Conservation (phyloP, 2,329 filamentous ascomycete genomes). For the Cordyceps cicadae region DNA sequence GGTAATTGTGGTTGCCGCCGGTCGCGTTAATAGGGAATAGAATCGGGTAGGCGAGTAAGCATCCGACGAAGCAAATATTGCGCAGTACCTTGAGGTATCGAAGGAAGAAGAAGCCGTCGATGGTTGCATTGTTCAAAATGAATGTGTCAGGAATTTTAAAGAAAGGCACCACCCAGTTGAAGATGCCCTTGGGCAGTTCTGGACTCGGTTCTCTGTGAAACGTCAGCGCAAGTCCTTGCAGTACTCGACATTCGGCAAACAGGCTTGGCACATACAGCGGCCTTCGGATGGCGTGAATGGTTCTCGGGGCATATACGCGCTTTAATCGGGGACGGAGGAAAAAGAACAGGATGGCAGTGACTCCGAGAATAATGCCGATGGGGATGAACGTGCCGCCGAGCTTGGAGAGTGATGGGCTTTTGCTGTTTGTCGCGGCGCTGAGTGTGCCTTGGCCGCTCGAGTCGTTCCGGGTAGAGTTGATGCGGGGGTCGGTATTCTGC, state of each 20-base stretch:
- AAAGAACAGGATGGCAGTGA: slow-evolving; percentile 44
- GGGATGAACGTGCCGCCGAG: slow-evolving; percentile 46
- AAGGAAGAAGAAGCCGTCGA: slow-evolving; percentile 86
- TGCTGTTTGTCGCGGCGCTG: slow-evolving; percentile 24
- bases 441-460: slow-evolving; percentile 26
- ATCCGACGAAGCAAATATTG: slow-evolving; percentile 76
- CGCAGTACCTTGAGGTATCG: slow-evolving; percentile 64
- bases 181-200: slow-evolving; percentile 48
- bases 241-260: not conserved
- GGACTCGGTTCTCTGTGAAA: slow-evolving; percentile 46
- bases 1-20: slow-evolving; percentile 53
- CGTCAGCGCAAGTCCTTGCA: slow-evolving; percentile 5
- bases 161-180: slow-evolving; percentile 62
- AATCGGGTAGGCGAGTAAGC: slow-evolving; percentile 76
- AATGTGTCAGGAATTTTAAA: slow-evolving; percentile 65
- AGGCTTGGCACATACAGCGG: slow-evolving; percentile 25
- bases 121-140: slow-evolving; percentile 79
- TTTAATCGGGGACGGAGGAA: slow-evolving; percentile 37
- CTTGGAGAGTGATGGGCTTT: slow-evolving; percentile 28
- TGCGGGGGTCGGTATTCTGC: slow-evolving; percentile 24
- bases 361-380: slow-evolving; percentile 39
- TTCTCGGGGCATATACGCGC: slow-evolving; percentile 49
- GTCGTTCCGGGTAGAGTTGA: slow-evolving; percentile 27
- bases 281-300: slow-evolving; percentile 39
- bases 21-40: slow-evolving; percentile 82